phyloP scores from a whole-genome alignment of 1,284 basidiomycete genomes.

The Cyathus pygmaeus region DNA sequence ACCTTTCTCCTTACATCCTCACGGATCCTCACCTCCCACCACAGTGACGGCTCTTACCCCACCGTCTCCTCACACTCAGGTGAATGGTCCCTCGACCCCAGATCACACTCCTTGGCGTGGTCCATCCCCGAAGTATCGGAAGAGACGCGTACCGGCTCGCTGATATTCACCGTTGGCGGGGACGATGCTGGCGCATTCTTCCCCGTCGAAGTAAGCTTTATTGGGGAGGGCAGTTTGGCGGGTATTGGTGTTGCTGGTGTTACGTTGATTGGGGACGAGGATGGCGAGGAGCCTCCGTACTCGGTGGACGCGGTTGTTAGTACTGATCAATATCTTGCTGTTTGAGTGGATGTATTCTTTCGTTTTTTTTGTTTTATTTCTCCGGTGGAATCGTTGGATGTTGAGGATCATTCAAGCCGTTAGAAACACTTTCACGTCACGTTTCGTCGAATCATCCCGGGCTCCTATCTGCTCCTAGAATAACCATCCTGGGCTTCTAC shows the following conservation, averaged over 20 bases:
- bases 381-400: no score
- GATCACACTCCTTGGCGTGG: conserved; percentile 88
- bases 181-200: conserved; percentile 90
- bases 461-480: no score
- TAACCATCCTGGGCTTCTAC: no score
- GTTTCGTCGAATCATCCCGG: no score
- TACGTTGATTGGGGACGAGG: conserved; percentile 65
- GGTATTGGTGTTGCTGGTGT: conserved; percentile 74
- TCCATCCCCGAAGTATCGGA: conserved; percentile 68
- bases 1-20: conserved; percentile 4
- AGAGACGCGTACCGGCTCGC: conserved; percentile 74
- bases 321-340: conserved; percentile 77
- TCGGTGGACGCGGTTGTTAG: conserved; percentile 81
- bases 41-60: conserved; percentile 84
- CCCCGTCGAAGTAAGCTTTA: conserved; percentile 89
- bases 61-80: conserved; percentile 83
- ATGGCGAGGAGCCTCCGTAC: conserved; percentile 71
- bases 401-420: no score
- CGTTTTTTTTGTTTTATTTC: background rate
- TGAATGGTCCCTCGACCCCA: conserved; percentile 84
- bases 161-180: conserved; percentile 90
- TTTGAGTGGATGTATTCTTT: conserved; percentile 41
- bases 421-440: no score
- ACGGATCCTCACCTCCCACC: background rate
- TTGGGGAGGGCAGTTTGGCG: conserved; percentile 80